Evolutionary conservation across 2,329 filamentous ascomycete species (phyloP).

Genomic region (Beauveria brongniartii): DNA sequence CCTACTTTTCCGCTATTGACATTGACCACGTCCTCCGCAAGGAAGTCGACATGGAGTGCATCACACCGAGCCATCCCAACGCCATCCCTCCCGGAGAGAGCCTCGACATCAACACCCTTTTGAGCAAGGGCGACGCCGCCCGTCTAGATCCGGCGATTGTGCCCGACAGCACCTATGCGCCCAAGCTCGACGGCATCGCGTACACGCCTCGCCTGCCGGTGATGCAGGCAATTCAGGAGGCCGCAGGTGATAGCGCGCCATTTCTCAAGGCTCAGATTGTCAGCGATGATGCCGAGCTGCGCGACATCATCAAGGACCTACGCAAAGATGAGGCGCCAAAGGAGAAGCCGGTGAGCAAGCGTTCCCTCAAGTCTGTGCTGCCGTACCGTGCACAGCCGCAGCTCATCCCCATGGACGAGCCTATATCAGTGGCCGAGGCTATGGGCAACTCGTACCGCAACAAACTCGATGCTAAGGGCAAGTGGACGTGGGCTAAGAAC

Average conservation of each 20-base stretch:
- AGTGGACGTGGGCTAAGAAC: constrained; percentile 19
- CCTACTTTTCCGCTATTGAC: constrained; percentile 92
- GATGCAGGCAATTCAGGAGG: constrained; percentile 61
- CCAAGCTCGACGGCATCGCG: constrained; percentile 50
- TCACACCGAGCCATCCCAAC: constrained; percentile 77
- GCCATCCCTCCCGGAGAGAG: constrained; percentile 80
- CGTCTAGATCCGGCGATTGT: constrained; percentile 57
- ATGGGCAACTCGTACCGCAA: constrained; percentile 18
- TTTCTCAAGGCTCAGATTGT: constrained; percentile 84
- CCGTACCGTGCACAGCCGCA: constrained; percentile 29
- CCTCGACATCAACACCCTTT: constrained; percentile 70
- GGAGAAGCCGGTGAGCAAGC: constrained; percentile 19
- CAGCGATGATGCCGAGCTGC: constrained; percentile 63
- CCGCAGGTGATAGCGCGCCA: constrained; percentile 36
- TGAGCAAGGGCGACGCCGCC: constrained; percentile 63
- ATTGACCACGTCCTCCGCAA: constrained; percentile 94
- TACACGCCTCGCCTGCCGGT: constrained; percentile 70
- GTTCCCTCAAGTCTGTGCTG: constrained; percentile 22
- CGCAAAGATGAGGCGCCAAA: constrained; percentile 29
- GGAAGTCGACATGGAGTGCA: constrained; percentile 95
- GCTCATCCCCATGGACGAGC: constrained; percentile 27
- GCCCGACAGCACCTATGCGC: constrained; percentile 44
- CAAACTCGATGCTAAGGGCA: constrained; percentile 18
- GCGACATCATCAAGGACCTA: constrained; percentile 58
- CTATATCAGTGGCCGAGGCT: constrained; percentile 28